Base-by-base conservation (phyloP, 2,329 filamentous ascomycete species). In the Fonsecaea multimorphosa region DNA sequence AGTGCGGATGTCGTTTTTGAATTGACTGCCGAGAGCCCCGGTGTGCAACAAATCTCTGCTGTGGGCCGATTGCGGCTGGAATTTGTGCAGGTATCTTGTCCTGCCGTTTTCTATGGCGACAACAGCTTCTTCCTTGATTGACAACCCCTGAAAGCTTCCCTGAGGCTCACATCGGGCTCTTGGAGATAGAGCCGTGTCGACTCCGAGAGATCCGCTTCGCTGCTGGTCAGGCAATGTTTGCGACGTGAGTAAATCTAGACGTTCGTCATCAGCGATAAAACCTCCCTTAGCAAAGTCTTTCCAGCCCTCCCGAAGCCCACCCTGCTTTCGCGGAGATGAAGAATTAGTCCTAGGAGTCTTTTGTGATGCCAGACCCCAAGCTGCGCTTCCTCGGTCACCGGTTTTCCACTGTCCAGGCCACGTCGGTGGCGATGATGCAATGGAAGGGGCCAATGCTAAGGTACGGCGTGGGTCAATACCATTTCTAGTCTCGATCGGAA, bases 251-350 rank as follows among this genome's bases (percentile, higher is more conserved):
- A 14, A 14, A 27, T 51, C 8, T 32, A 51, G 44, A 53, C 61
- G 57, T 58, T 62, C 27, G 44, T 63, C 63, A 22, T 61, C 63
- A 44, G 57, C 64, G 31, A 58, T 38, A 38, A 67, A 52, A 22
- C 60, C 57, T 51, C 58, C 58, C 11, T 58, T 22, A 11, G 69
- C 67, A 65, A 64, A 68, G 24, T 49, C 36, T 6, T 61, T 63
- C 67, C 67, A 71, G 14, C 51, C 51, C 61, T 36, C 32, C 44
- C 38, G 46, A 12, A 51, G 58, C 46, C 66, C 51, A 12, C 49
- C 12, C 19, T 69, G 67, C 32, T 62, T 58, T 31, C 51, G 54
- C 6, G 61, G 52, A 27, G 65, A 58, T 9, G 59, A 22, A 8
- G n/a, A 27, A 53, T 31, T 24, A 7, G 57, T 40, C 14, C 51